Percentiles rank a stretch among this genome's conserved stretches.
These are phyloP conservation scores for Clitopilus hobsonii DNA, from an alignment of 768 basidiomycete species.

Conservation along the genomic window DNA sequence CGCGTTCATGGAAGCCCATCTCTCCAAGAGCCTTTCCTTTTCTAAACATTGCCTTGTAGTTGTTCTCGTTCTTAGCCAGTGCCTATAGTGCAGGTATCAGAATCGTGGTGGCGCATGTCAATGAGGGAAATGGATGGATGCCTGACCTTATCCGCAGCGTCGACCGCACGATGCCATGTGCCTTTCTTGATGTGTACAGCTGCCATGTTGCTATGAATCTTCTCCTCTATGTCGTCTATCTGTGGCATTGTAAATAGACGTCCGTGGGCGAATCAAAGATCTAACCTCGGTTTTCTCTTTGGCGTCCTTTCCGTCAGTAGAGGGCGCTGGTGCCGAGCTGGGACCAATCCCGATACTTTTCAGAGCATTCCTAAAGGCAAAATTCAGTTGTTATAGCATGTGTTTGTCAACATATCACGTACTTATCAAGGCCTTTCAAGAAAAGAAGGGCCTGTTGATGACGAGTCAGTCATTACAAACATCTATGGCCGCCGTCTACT, in stretches of 20 bases:
- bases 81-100: slow-evolving; percentile 40
- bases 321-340: slow-evolving; percentile 18
- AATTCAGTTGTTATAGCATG: background rate
- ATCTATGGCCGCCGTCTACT: too few relatives aligned
- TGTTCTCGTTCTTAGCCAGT: slow-evolving; percentile 66
- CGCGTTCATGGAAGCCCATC: slow-evolving; percentile 71
- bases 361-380: slow-evolving; percentile 47
- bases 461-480: too few relatives aligned
- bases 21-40: slow-evolving; percentile 80
- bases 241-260: slow-evolving; percentile 20
- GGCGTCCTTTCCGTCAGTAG: slow-evolving; percentile 26
- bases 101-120: background rate
- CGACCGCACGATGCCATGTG: slow-evolving; percentile 75
- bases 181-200: slow-evolving; percentile 77
- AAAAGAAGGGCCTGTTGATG: background rate
- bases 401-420: background rate
- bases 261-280: background rate
- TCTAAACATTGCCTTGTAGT: slow-evolving; percentile 76
- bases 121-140: background rate
- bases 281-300: slow-evolving; percentile 69
- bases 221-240: slow-evolving; percentile 75
- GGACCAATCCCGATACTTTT: slow-evolving; percentile 44
- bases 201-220: slow-evolving; percentile 82
- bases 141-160: slow-evolving; percentile 75
- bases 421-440: background rate